Evolutionary conservation across 495 filamentous ascomycete genomes (phyloP).

Genomic region (Talaromyces adpressus): DNA sequence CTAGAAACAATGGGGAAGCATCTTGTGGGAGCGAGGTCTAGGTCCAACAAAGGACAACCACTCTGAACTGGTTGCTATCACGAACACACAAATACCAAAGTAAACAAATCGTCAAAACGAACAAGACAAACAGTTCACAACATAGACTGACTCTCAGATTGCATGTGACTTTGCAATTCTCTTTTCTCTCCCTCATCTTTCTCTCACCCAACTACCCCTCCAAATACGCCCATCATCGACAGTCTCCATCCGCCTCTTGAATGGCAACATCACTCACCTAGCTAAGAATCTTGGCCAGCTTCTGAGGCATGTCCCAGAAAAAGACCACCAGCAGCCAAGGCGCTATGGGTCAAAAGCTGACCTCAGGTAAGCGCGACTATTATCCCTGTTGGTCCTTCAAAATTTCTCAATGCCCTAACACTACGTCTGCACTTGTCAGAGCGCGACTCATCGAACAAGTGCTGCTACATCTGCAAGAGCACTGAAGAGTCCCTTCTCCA

Average conservation of each 20-base stretch:
- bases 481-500: background rate
- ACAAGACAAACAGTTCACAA: background rate
- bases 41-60: background rate
- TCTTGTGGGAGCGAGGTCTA: background rate
- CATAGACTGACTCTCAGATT: background rate
- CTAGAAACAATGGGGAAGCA: background rate
- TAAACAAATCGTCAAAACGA: background rate
- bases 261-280: background rate
- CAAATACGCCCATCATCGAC: background rate
- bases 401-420: background rate
- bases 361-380: background rate
- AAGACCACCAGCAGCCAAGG: background rate
- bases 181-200: background rate
- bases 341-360: background rate
- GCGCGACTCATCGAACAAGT: background rate
- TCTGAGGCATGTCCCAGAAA: background rate
- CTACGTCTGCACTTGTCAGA: background rate
- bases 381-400: background rate
- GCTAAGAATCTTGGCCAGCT: background rate
- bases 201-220: background rate
- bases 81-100: background rate
- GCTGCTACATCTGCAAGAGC: background rate
- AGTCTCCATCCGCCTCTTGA: background rate
- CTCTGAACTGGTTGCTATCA: background rate
- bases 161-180: background rate